A percentile compares a stretch with the other conserved stretches of the same genome.
These are phyloP conservation scores for Cladosporium sp. DNA, from an alignment of 2,329 filamentous ascomycete genomes.

Conservation along the genomic window DNA sequence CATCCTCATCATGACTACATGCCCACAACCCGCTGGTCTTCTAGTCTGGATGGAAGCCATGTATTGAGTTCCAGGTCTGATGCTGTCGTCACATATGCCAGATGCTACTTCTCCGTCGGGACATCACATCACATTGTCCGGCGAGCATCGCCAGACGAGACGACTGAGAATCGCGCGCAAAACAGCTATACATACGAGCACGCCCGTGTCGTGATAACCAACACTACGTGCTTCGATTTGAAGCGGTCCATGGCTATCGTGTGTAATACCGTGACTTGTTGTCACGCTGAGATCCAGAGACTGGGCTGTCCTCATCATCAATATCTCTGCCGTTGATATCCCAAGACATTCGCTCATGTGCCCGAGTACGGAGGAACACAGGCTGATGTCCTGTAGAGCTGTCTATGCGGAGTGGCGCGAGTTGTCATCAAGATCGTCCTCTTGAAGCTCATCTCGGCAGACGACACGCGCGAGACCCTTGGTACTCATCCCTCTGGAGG, in stretches of 20 bases:
- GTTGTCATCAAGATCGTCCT: not conserved
- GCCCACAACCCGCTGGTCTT: not conserved
- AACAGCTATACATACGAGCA: too few relatives aligned
- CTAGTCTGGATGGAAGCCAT: not conserved
- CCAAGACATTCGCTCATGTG: too few relatives aligned
- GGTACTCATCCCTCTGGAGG: not conserved
- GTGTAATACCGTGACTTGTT: too few relatives aligned
- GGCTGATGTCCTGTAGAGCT: not conserved
- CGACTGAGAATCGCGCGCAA: too few relatives aligned
- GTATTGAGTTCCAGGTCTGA: not conserved
- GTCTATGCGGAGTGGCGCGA: not conserved
- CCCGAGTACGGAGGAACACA: too few relatives aligned
- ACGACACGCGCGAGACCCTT: not conserved
- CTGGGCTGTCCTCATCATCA: too few relatives aligned
- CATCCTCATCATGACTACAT: not conserved
- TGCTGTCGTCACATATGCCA: not conserved
- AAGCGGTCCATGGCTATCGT: too few relatives aligned
- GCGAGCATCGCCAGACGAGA: not conserved
- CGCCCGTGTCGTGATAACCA: too few relatives aligned
- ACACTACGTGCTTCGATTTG: too few relatives aligned
- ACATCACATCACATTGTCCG: not conserved
- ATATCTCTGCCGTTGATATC: too few relatives aligned
- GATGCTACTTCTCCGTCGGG: not conserved
- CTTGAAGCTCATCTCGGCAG: not conserved
- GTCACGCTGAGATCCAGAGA: too few relatives aligned